Base-by-base conservation (phyloP, 108 stramenopile genomes). In the Nitzschia sp. region DNA sequence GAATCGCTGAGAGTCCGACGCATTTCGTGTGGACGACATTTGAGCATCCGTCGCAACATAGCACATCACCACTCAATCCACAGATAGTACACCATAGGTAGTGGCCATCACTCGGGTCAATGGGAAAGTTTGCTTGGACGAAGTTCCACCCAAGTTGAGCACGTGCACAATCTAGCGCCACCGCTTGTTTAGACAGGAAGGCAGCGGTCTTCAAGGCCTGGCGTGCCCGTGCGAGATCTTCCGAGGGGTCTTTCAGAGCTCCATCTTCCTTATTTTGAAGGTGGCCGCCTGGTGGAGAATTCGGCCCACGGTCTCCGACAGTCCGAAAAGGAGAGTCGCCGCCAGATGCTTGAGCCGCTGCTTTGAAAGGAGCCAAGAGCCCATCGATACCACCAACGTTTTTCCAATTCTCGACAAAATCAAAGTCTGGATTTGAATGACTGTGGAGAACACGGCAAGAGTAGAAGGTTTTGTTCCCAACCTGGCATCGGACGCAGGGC, bases 11-110 rank as follows among this genome's bases (percentile, higher is more conserved):
- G n/a, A 84, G 54, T 13, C 69, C 72, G 36, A 62, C 55, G 54
- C 86, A 87, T 46, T 62, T 57, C 28, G 75, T n/a, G 56, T 87
- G 86, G 19, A 72, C 60, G 13, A 87, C 86, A 46, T 73, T 82
- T 0, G 86, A 56, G 35, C 85, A 86, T 0, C 78, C 78, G 31
- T 87, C 86, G 38, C 86, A 87, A 44, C 80, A 82, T 25, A 87
- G 25, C 2, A 87, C 58, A 66, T 84, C 80, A 0, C 86, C 86
- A 53, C 73, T 76, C 17, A 74, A 47, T 21, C 86, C 86, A 68
- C 86, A 87, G 30, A 80, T 61, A 22, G 61, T 72, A 58, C 86
- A 87, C 59, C 63, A 81, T 1, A 73, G 35, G 41, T 76, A 87
- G 47, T 81, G 80, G 33, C 80, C 80, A 54, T 87, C 86, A 34